Conservation (phyloP, 768 basidiomycete genomes). For the Hirschioporus abietinus region DNA sequence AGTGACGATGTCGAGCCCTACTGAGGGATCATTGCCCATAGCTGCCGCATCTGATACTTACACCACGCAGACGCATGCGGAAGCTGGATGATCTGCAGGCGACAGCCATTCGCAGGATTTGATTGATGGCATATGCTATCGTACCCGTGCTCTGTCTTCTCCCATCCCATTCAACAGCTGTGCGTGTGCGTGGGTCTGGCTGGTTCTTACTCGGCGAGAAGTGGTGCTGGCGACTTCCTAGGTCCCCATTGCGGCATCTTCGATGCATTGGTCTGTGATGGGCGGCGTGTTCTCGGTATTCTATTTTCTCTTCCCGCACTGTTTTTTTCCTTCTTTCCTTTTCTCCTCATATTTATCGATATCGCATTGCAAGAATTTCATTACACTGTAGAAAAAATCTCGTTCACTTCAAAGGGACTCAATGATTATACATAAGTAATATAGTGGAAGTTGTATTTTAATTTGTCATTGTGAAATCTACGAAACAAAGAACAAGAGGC, state of each 20-base stretch:
- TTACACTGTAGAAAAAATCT: not conserved
- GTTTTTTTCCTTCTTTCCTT: not conserved
- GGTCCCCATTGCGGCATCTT: not conserved
- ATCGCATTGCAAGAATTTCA: not conserved
- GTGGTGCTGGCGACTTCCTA: not conserved
- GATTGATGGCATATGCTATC: not conserved
- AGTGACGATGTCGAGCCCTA: not conserved
- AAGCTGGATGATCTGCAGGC: conserved; percentile 1
- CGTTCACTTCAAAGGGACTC: not conserved
- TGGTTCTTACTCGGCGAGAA: not conserved
- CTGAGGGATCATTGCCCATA: not conserved
- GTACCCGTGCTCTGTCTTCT: not conserved
- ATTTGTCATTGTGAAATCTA: not conserved
- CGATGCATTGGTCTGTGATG: not conserved
- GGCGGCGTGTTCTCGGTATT: not conserved
- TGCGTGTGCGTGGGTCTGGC: not conserved
- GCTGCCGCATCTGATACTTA: not conserved
- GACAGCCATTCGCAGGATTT: not conserved
- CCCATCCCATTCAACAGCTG: not conserved
- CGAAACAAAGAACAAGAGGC: not conserved
- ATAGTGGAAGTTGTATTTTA: not conserved
- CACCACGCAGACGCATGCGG: not conserved
- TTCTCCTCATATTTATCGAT: not conserved
- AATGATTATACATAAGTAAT: not conserved
- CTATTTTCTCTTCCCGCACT: not conserved